A percentile compares a stretch with the other conserved stretches of the same genome.
Evolutionary conservation across 805 yeast genomes (phyloP).

Genomic region (Kockiozyma suomiensis): DNA sequence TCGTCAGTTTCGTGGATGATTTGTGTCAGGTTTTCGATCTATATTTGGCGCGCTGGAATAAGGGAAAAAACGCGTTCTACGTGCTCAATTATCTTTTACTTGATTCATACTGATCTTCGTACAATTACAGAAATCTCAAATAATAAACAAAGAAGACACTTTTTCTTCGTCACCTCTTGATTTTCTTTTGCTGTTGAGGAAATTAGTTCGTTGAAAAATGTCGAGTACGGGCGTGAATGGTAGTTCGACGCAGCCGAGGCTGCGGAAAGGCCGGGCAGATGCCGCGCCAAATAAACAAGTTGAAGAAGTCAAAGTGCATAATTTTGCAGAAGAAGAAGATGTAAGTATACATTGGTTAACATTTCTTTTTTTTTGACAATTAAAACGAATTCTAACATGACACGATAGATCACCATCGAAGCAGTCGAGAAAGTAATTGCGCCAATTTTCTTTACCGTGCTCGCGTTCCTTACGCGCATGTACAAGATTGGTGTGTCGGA

Average conservation of each 20-base stretch:
- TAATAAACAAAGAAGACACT: too few relatives aligned
- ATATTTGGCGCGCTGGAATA: conserved; percentile 9
- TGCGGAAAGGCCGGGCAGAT: background rate
- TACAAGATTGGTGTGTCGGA: conserved; percentile 70
- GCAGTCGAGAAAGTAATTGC: conserved; percentile 20
- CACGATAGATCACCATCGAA: conserved; percentile 3
- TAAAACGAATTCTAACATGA: background rate
- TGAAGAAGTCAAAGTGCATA: background rate
- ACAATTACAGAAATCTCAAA: too few relatives aligned
- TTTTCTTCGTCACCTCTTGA: too few relatives aligned
- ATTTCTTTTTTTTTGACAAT: background rate
- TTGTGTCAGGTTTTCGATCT: too few relatives aligned
- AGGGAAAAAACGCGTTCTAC: background rate
- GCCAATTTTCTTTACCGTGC: conserved; percentile 56
- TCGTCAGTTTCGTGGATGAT: too few relatives aligned
- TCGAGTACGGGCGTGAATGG: conserved; percentile 10
- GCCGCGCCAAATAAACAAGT: background rate
- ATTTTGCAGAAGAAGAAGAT: background rate
- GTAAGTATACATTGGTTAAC: background rate
- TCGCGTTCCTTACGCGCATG: conserved; percentile 59
- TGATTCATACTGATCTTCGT: background rate
- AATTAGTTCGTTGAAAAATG: background rate
- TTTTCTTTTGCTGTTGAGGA: background rate
- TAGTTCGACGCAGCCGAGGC: conserved; percentile 7
- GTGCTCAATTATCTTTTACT: background rate